Base-by-base conservation (phyloP, 768 basidiomycete genomes). In the Boletus huronensis region DNA sequence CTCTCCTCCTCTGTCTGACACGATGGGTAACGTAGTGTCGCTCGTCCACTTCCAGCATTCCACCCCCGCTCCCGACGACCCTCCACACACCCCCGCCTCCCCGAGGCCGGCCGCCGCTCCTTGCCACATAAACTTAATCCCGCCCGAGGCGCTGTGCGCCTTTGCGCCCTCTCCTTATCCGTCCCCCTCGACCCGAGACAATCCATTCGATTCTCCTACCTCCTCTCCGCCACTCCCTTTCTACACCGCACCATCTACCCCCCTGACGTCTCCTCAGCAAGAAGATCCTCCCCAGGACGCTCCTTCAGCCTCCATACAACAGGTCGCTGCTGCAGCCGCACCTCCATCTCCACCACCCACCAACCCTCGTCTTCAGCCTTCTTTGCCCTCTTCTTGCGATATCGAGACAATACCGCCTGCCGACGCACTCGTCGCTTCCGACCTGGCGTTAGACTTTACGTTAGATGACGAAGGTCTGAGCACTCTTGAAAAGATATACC, bases 401-500 rank as follows among this genome's bases (percentile, higher is more conserved):
- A 55, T 67, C 10, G 70, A 71, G 50, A 65, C 58, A 6, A 58
- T 67, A 49, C 68, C 65, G 9, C 52, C 61, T 10, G 47, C 53
- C 3, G 70, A 74, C 25, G 67, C 55, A 26, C 54, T 71, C 47
- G 53, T 59, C 14, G 58, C 61, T 17, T 60, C 66, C 21, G 71
- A 72, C 59, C 59, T 71, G 19, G 66, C 67, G 21, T 46, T 72
- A 26, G 77, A 78, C 54, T 70, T 77, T 32, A 69, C 73, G 10
- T 61, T 85, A 64, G 92, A 94, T 60, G 90, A 93, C 60, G 91
- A 92, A 58, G 82, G 83, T 50, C 79, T 95, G 57, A 90, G 75
- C 69, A 82, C 90, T 21, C 82, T 98, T 45, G 95, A 98, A 74
- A 87, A 89, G 66, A 95, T 96, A 57, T 97, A 93, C 73, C 82